Percentiles rank a stretch among this genome's conserved stretches.
These are phyloP conservation scores for Pleurotus pulmonarius DNA, from an alignment of 768 basidiomycete genomes.

Conservation along the genomic window DNA sequence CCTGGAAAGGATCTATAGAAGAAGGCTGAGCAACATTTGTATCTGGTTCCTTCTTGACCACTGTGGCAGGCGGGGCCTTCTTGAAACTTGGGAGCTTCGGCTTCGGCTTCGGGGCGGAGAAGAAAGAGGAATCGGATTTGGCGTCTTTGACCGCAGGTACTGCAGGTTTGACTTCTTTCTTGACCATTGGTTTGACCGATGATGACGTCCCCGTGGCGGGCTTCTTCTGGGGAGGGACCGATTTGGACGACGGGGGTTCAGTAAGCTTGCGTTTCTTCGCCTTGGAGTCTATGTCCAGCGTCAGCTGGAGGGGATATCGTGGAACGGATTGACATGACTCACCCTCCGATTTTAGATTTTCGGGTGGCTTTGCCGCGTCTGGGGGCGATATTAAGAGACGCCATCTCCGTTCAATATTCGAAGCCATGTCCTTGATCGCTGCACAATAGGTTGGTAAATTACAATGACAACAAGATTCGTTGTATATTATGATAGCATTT, in stretches of 20 bases:
- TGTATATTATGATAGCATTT: slow-evolving; percentile 38
- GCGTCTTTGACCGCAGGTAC: slow-evolving; percentile 59
- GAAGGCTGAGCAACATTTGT: slow-evolving; percentile 70
- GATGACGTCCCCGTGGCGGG: slow-evolving; percentile 43
- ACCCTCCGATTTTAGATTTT: slow-evolving; percentile 63
- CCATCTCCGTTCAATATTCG: slow-evolving; percentile 85
- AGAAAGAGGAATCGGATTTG: slow-evolving; percentile 84
- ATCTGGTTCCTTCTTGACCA: slow-evolving; percentile 49
- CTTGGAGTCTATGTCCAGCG: slow-evolving; percentile 41
- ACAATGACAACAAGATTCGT: slow-evolving; percentile 56
- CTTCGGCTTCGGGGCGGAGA: slow-evolving; percentile 83
- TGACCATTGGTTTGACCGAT: slow-evolving; percentile 42
- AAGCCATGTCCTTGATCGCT: slow-evolving; percentile 94
- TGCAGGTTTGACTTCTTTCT: slow-evolving; percentile 49
- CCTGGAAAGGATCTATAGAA: slow-evolving; percentile 77
- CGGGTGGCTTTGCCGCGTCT: slow-evolving; percentile 34
- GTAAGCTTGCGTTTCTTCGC: slow-evolving; percentile 72
- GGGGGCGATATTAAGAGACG: slow-evolving; percentile 50
- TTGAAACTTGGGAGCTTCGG: slow-evolving; percentile 84
- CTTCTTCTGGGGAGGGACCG: slow-evolving; percentile 64
- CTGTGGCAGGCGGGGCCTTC: slow-evolving; percentile 52
- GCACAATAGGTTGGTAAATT: slow-evolving; percentile 28
- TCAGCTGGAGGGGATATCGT: slow-evolving; percentile 18
- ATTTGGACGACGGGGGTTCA: slow-evolving; percentile 44
- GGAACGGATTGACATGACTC: slow-evolving; percentile 54